Evolutionary conservation across 169 alveolate genomes (phyloP), one percentile per base, ranked within the genome.

Genomic region (Cyclospora cayetanensis): DNA sequence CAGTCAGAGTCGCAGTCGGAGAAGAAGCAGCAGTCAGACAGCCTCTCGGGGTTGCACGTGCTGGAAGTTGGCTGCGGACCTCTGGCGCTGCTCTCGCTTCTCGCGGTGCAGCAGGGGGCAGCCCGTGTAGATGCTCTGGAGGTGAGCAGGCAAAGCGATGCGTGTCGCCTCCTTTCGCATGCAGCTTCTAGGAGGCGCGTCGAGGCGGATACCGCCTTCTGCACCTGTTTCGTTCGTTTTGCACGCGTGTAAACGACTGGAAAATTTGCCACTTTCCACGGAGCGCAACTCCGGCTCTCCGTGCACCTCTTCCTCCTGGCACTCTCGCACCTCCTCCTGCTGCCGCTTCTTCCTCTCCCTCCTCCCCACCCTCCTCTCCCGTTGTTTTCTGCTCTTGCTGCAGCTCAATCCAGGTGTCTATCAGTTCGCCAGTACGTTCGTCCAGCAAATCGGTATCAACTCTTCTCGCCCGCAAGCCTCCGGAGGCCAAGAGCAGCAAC

Each of bases 51-150:
- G 82, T 95, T 91, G 72, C 94, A 94, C 65, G 92, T 96, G 42
- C 86, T 96, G 55, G 98, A 96, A 70, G 90, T 96, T 35, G 98
- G 98, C 34, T 95, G 97, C 7, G 98, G 98, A 0, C 98, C 98
- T 37, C 93, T 95, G 83, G 95, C 97, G 63, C 94, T 96, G 50
- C 85, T 96, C 68, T 96, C 98, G 5, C 94, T 96, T 94, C 95
- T 95, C 88, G 97, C 98, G 27, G 70, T 94, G 53, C 94, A 95
- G 74, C 96, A 96, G 29, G 98, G 98, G 27, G 98, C 98, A 5
- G 94, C 95, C 25, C 93, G 66, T 35, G 96, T 95, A 90, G 98
- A 96, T 66, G 98, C 98, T 25, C 93, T 96, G 60, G 98, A 96
- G 90, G 97, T 96, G 63, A 94, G 96, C 27, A n/a, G n/a, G n/a